Conservation (phyloP, 2,329 filamentous ascomycete species). For the Botrytis tulipae region DNA sequence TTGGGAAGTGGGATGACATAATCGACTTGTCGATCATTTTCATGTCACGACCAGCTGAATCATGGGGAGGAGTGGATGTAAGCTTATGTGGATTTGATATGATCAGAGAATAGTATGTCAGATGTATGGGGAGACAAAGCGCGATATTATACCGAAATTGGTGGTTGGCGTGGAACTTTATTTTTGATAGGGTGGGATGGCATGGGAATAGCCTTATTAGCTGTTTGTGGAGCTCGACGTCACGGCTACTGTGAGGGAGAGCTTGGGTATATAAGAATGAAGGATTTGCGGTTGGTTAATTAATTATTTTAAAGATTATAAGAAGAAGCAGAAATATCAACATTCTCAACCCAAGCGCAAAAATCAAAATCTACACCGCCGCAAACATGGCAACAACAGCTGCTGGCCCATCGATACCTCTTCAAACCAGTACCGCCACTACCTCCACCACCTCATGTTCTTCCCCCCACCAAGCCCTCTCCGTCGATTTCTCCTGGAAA, state of each 20-base stretch:
- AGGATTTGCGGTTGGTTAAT: background rate
- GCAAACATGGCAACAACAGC: background rate
- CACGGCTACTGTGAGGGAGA: background rate
- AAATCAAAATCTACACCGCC: background rate
- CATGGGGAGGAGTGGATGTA: background rate
- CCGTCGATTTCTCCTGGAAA: constrained; percentile 27
- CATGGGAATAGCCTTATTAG: background rate
- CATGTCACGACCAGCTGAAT: background rate
- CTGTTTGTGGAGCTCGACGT: background rate
- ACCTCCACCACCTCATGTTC: background rate
- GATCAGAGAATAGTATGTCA: background rate
- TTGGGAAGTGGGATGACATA: constrained; percentile 10
- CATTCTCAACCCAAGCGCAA: background rate
- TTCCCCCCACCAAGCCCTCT: constrained; percentile 10
- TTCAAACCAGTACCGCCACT: background rate
- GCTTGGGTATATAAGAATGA: background rate
- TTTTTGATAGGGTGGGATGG: background rate
- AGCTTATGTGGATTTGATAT: background rate
- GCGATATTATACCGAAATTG: background rate
- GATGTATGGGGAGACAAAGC: background rate
- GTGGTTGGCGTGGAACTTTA: background rate
- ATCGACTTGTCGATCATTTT: background rate
- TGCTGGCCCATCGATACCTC: background rate
- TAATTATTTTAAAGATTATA: background rate
- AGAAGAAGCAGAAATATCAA: background rate